phyloP scores from a whole-genome alignment of 2,329 filamentous ascomycete genomes.

The Camillea tinctor region DNA sequence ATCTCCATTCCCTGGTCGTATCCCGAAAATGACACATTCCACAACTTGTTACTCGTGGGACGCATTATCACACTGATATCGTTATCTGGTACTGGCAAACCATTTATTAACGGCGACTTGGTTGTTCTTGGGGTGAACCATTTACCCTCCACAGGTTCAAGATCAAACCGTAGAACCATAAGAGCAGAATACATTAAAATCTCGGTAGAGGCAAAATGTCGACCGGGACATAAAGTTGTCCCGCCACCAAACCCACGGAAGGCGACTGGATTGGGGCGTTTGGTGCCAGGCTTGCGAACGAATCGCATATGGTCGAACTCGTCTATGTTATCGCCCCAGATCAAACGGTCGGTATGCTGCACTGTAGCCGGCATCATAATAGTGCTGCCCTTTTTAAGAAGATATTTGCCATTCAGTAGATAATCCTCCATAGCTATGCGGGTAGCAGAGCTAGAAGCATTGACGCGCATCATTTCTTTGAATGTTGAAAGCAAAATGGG shows the following conservation, averaged over 20 bases:
- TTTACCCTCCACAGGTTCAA: background rate
- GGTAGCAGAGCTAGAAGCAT: background rate
- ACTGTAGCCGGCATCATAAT: slow-evolving; percentile 15
- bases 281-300: background rate
- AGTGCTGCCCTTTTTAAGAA: slow-evolving; percentile 20
- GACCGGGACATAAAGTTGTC: slow-evolving; percentile 12
- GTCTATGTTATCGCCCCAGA: slow-evolving; percentile 12
- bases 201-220: slow-evolving; percentile 15
- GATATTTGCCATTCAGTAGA: slow-evolving; percentile 13
- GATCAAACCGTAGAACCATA: slow-evolving; percentile 9
- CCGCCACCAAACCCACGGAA: slow-evolving; percentile 17
- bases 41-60: background rate
- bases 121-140: background rate
- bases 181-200: slow-evolving; percentile 10
- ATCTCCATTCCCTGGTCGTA: background rate
- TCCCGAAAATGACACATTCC: background rate
- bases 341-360: slow-evolving; percentile 7
- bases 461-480: slow-evolving; percentile 12
- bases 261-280: slow-evolving; percentile 10
- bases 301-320: slow-evolving; percentile 7
- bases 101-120: background rate
- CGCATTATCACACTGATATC: background rate
- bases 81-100: background rate
- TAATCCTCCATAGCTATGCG: slow-evolving; percentile 14
- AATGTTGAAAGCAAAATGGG: slow-evolving; percentile 15